Base-by-base conservation (phyloP, 2,329 filamentous ascomycete species). In the Aspergillus fischeri region DNA sequence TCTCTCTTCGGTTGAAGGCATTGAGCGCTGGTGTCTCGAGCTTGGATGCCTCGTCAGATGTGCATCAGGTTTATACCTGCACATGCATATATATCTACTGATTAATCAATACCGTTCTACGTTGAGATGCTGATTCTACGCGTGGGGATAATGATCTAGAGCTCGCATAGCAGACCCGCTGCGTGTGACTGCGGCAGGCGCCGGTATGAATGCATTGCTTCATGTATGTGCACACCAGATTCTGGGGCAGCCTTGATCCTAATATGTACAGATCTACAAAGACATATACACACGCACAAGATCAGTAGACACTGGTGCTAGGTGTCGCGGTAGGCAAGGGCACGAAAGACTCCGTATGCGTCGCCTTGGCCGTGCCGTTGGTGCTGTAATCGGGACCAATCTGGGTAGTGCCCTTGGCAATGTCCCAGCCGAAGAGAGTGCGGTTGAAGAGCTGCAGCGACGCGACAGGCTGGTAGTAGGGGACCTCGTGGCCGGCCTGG, bases 401-500 rank as follows among this genome's bases (percentile, higher is more conserved):
- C 57, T 70, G 66, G 28, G 61, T 60, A 8, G 65, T 65, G 32
- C 87, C 85, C 0, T 81, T 81, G 1, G 83, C 77, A 29, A 87
- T 71, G 49, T 84, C 80, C 59, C 77, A 80, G 8, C 82, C 82
- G 52, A 76, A 74, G 62, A 88, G 75, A 49, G 85, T 83, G 29
- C 86, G 81, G 28, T 83, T 80, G 65, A 88, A 88, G 42, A 87
- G 74, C 60, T 82, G 80, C 56, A 86, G 79, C 2, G 82, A 76
- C 3, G 84, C 84, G 66, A 83, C 76, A 11, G 85, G 85, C 72
- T 87, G 85, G 49, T 69, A 72, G 45, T 79, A 82, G 0, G 84
- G 80, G 1, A 86, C 81, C 52, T 84, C 80, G 65, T 89, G 86
- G 1, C 87, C 86, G 17, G 86, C 80, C 65, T 88, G 83, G 69